phyloP scores from a whole-genome alignment of 164 flowering plant species.

The Piper betle region DNA sequence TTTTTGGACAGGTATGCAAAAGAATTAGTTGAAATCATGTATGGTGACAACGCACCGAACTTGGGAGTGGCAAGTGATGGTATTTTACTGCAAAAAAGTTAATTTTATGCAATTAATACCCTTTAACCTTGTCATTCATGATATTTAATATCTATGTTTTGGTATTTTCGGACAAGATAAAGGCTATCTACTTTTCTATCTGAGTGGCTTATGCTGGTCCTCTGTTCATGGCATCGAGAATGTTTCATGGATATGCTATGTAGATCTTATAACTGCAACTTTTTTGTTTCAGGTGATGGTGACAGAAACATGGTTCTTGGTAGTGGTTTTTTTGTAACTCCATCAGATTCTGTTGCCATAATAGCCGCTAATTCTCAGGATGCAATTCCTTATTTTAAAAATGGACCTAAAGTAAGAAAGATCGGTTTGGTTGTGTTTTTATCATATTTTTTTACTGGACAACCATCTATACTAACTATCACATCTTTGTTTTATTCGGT shows the following conservation, averaged over 20 bases:
- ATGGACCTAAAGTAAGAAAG: conserved; percentile 70
- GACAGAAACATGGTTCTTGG: conserved; percentile 98
- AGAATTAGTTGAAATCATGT: conserved; percentile 84
- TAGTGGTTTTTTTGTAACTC: conserved; percentile 71
- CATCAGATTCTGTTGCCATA: conserved; percentile 96
- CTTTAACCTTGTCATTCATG: too few species aligned
- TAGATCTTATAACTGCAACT: background rate
- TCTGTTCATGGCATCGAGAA: too few species aligned
- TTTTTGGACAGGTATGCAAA: conserved; percentile 66
- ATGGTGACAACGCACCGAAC: conserved; percentile 69
- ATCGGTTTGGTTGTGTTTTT: background rate
- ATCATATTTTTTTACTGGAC: background rate
- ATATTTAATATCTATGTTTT: too few species aligned
- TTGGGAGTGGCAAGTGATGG: conserved; percentile 99
- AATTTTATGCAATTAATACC: background rate
- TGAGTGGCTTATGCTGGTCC: too few species aligned
- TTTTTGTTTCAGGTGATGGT: conserved; percentile 68
- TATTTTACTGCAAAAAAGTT: conserved; percentile 14
- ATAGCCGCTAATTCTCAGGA: conserved; percentile 94
- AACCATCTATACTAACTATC: background rate
- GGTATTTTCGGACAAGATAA: too few species aligned
- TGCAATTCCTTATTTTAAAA: conserved; percentile 77
- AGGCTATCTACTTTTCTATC: too few species aligned
- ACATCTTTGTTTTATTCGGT: background rate
- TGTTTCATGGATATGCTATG: background rate